These are phyloP conservation scores for Grifola frondosa DNA, from an alignment of 1,284 basidiomycete species.

Conservation along the genomic window DNA sequence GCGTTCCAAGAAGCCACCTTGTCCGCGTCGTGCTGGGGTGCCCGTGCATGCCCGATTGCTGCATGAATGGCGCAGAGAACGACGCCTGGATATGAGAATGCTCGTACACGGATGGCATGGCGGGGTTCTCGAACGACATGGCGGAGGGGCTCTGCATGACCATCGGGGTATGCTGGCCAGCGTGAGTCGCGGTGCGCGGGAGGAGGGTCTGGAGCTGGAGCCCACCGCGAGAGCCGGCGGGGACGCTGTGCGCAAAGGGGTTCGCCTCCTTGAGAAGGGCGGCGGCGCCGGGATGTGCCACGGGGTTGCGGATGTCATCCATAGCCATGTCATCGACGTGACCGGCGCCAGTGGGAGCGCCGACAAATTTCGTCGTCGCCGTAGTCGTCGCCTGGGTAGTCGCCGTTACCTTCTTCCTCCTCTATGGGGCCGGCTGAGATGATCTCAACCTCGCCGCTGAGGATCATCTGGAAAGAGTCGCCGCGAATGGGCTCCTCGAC, in stretches of 20 bases:
- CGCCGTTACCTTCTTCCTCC: constrained; percentile 50
- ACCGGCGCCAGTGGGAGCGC: constrained; percentile 7
- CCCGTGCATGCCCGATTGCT: constrained; percentile 18
- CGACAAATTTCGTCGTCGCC: constrained; percentile 25
- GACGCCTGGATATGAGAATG: constrained; percentile 24
- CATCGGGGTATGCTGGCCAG: constrained; percentile 30
- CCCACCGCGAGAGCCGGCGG: constrained; percentile 17
- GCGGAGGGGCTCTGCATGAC: constrained; percentile 32
- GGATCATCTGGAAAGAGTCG: constrained; percentile 68
- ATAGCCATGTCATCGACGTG: constrained; percentile 17
- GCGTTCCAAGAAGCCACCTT: constrained; percentile 25
- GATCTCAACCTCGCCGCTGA: constrained; percentile 68
- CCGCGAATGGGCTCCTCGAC: constrained; percentile 68
- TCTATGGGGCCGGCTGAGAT: constrained; percentile 50
- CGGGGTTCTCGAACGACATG: constrained; percentile 38
- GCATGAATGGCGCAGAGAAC: constrained; percentile 24
- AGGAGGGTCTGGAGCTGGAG: constrained; percentile 33
- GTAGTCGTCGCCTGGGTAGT: constrained; percentile 38
- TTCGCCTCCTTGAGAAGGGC: constrained; percentile 23
- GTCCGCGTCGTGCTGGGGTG: constrained; percentile 17
- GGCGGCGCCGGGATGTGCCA: constrained; percentile 16
- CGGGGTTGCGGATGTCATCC: constrained; percentile 25
- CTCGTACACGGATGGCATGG: constrained; percentile 36
- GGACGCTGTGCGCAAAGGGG: constrained; percentile 31
- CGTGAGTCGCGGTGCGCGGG: constrained; percentile 24